Conservation (phyloP, 2,329 filamentous ascomycete genomes). For the Claviceps quebecensis region DNA sequence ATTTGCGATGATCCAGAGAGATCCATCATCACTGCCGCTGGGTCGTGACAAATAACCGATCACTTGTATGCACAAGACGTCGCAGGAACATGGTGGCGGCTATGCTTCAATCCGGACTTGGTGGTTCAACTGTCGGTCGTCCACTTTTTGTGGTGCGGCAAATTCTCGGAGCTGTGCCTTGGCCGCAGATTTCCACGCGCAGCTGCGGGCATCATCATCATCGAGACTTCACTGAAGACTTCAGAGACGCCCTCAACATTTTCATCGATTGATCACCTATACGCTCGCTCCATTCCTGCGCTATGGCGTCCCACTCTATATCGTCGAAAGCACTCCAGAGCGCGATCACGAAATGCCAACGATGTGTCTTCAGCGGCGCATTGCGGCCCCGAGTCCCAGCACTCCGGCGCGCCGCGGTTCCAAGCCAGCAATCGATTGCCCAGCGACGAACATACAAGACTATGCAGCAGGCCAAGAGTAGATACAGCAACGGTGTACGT, state of each 20-base stretch:
- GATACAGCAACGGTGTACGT: slow-evolving; percentile 41
- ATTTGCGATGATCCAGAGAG: neutral
- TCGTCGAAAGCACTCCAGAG: slow-evolving; percentile 23
- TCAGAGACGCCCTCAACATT: neutral
- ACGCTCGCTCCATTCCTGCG: neutral
- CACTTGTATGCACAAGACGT: neutral
- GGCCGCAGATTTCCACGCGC: too few species aligned
- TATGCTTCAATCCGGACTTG: neutral
- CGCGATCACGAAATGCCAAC: slow-evolving; percentile 21
- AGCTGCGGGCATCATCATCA: neutral
- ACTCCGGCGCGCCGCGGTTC: slow-evolving; percentile 16
- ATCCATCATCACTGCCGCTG: neutral
- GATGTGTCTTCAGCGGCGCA: slow-evolving; percentile 26
- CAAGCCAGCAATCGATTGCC: slow-evolving; percentile 20
- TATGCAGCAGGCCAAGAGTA: slow-evolving; percentile 44
- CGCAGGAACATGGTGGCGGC: neutral
- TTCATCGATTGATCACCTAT: neutral
- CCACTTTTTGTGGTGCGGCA: neutral
- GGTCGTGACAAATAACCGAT: neutral
- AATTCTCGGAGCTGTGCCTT: too few species aligned
- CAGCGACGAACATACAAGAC: slow-evolving; percentile 34
- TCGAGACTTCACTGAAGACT: neutral
- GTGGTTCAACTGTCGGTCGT: neutral
- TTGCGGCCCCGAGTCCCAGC: slow-evolving; percentile 22
- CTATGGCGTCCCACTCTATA: slow-evolving; percentile 22